Base-by-base conservation (phyloP, 2,329 filamentous ascomycete species). In the Cytospora paraplurivora region DNA sequence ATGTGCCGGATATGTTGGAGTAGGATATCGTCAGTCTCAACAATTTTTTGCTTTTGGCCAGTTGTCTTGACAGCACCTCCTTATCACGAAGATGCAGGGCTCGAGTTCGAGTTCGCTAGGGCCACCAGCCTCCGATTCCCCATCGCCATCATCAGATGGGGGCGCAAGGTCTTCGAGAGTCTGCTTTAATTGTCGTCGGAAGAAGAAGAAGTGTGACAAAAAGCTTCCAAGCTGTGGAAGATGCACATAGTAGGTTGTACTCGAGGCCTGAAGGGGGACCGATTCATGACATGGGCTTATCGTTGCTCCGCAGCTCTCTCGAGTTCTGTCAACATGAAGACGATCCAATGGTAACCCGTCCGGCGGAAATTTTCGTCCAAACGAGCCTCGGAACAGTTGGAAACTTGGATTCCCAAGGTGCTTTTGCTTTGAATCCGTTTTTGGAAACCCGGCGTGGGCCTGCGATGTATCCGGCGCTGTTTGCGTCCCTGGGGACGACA, bases 201-300 rank as follows among this genome's bases (percentile, higher is more conserved):
- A 71, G 33, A 73, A 73, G 66, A 69, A 72, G 65, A 67, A 68
- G 34, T 73, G 72, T 59, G 70, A 73, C 44, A 73, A 72, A 58
- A 69, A 67, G 17, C 63, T 71, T 35, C 71, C 71, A 4, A 68
- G 67, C 1, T 73, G 71, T 62, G 66, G 67, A 21, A 67, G 71
- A 64, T 73, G 71, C 59, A 68, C 67, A 17, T 68, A 72, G 71
- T 73, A 67, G 66, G 71, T 65, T 11, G 21, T 21, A 8, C 27
- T n/a, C 13, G 21, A 32, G 19, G 53, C 21, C n/a, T 49, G n/a
- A 33, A 17, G n/a, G 33, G 7, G 19, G 7, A n/a, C 17, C 4
- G 12, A 27, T 38, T 15, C 49, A 53, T 49, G 21, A 41, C 32
- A 11, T 21, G 27, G 50, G 19, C 54, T 64, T 59, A 58, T 64